Base-by-base conservation (phyloP, 2,329 filamentous ascomycete species). In the Rachicladosporium sp. region DNA sequence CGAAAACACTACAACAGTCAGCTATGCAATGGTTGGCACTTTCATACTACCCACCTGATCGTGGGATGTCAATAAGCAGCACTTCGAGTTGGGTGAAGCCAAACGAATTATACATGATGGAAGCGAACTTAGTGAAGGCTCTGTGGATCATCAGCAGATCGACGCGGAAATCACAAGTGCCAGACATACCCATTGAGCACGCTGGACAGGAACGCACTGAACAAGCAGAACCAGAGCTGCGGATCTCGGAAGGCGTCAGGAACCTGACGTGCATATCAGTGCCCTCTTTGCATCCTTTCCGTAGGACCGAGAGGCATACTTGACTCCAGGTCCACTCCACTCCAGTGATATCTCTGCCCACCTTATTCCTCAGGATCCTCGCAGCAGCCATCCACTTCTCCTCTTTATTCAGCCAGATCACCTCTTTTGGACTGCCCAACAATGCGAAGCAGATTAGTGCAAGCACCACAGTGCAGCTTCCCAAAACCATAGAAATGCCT, bases 51-150 rank as follows among this genome's bases (percentile, higher is more conserved):
- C 11, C 36, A 46, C 49, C 47, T 15, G 50, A 52, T 31, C 54
- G 50, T 6, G 53, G 54, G 27, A 54, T 54, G 11, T 58, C 57
- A 7, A 60, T 50, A 2, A 62, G 52, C 12, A 60, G 50, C 11
- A 59, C 56, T 36, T 61, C 46, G 3, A 59, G 50, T 33, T 57
- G 46, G 2, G 50, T 50, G 40, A 54, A 54, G 32, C 50, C 51
- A 32, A 54, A 54, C 11, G 39, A 46, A 2, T 48, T 50, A 31
- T 46, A 46, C 37, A 53, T 52, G 35, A 54, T 52, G 21, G 42
- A 42, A 5, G 49, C 46, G 34, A 54, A 54, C 1, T 50, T 53
- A 1, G 49, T 54, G 3, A 54, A 37, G 10, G 45, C 50, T 6
- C 47, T 49, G 43, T 31, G 4, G 30, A 11, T 2, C 9, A 31